Evolutionary conservation across 768 basidiomycete species (phyloP).

Genomic region (Podaxis sp.): DNA sequence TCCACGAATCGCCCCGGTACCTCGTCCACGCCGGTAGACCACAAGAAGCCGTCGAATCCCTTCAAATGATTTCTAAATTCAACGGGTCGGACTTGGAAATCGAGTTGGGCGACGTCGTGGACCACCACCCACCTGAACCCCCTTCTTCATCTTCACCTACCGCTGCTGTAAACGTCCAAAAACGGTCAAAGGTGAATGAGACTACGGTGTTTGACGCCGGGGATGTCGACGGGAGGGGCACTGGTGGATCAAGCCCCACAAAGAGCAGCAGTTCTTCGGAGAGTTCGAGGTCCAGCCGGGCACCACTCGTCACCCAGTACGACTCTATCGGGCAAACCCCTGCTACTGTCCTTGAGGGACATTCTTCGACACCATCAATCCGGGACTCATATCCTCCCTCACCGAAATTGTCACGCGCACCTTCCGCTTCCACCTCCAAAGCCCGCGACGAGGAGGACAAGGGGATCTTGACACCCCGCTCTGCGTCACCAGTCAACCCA

Average conservation of each 20-base stretch:
- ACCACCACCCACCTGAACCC: constrained; percentile 32
- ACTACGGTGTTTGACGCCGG: constrained; percentile 35
- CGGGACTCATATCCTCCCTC: neutral
- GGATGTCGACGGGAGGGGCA: constrained; percentile 25
- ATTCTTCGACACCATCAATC: constrained; percentile 1
- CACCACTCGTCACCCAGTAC: constrained; percentile 7
- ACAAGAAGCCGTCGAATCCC: constrained; percentile 78
- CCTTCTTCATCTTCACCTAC: constrained; percentile 4
- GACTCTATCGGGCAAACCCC: constrained; percentile 6
- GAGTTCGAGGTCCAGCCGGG: constrained; percentile 1
- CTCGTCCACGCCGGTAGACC: constrained; percentile 87
- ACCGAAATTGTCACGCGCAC: neutral
- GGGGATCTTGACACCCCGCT: neutral
- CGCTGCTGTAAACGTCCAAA: constrained; percentile 19
- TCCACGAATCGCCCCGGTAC: constrained; percentile 94
- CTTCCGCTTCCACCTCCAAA: neutral
- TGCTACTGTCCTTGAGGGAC: constrained; percentile 7
- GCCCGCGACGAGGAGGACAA: neutral
- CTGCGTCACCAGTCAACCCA: neutral
- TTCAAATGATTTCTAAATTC: constrained; percentile 82
- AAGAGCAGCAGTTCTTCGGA: neutral
- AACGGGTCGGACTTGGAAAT: constrained; percentile 76
- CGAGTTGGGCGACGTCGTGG: constrained; percentile 68
- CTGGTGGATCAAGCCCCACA: constrained; percentile 12
- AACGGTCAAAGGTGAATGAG: constrained; percentile 20